phyloP scores from a whole-genome alignment of 139 green algal genomes.

The Micromonas pusilla region DNA sequence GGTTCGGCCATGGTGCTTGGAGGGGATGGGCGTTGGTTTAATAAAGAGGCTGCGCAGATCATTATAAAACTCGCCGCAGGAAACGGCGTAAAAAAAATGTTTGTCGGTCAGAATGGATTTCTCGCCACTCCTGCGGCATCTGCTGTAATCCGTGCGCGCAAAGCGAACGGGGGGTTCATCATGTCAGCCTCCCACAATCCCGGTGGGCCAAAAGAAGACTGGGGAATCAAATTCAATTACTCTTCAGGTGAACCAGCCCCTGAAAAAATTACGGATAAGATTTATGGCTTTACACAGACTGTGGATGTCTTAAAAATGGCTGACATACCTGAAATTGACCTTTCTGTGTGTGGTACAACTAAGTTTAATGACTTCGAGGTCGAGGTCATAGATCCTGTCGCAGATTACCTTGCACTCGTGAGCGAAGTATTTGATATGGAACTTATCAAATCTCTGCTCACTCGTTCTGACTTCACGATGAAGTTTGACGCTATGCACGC shows the following conservation, averaged over 20 bases:
- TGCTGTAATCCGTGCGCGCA: constrained; percentile 83
- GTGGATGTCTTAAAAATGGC: constrained; percentile 66
- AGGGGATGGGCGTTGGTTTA: constrained; percentile 97
- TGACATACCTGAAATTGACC: constrained; percentile 89
- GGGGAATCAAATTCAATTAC: constrained; percentile 99
- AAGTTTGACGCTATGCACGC: constrained; percentile 95
- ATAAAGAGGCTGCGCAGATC: constrained; percentile 90
- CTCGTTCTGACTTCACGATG: constrained; percentile 79
- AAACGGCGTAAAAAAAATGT: constrained; percentile 70
- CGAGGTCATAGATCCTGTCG: constrained; percentile 86
- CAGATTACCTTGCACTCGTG: constrained; percentile 79
- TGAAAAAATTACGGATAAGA: constrained; percentile 96
- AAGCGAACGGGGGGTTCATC: constrained; percentile 81
- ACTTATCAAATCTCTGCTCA: constrained; percentile 72
- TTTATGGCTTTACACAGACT: constrained; percentile 81
- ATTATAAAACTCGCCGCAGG: constrained; percentile 93
- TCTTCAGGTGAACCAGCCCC: constrained; percentile 85
- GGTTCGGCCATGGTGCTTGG: constrained; percentile 54
- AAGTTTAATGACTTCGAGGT: constrained; percentile 82
- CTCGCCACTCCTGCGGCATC: constrained; percentile 95
- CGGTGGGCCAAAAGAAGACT: constrained; percentile 92
- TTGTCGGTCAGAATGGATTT: constrained; percentile 90
- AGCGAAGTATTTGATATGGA: constrained; percentile 93
- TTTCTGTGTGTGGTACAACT: constrained; percentile 62
- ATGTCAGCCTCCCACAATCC: constrained; percentile 98